These are phyloP conservation scores for Alisma plantagoaquatica DNA, from an alignment of 106 monocot genomes.

Conservation along the genomic window DNA sequence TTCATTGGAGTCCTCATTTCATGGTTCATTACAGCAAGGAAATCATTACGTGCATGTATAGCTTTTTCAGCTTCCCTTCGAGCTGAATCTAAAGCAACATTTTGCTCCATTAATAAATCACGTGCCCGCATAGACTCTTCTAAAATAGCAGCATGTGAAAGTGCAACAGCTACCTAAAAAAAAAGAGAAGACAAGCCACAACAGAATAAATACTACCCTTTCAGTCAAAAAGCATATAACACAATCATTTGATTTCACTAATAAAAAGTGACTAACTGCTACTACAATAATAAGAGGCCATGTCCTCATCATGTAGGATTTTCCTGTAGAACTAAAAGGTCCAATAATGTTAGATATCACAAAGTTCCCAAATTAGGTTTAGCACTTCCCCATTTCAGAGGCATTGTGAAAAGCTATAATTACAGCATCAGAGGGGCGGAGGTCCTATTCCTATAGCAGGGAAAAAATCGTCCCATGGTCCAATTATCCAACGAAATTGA, in stretches of 20 bases:
- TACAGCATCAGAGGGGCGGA: too few species aligned
- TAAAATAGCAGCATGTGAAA: slow-evolving; percentile 94
- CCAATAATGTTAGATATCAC: too few species aligned
- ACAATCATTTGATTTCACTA: neutral
- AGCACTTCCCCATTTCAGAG: too few species aligned
- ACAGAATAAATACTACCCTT: neutral
- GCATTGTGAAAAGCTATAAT: too few species aligned
- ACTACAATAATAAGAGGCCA: neutral
- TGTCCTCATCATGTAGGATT: too few species aligned
- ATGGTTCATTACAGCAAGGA: slow-evolving; percentile 94
- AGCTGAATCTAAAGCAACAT: slow-evolving; percentile 85
- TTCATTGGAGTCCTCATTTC: slow-evolving; percentile 90
- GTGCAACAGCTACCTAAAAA: slow-evolving; percentile 87
- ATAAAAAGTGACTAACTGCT: neutral
- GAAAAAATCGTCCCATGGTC: too few species aligned
- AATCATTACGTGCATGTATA: slow-evolving; percentile 88
- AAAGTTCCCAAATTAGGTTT: too few species aligned
- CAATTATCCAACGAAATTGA: too few species aligned
- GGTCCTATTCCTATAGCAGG: too few species aligned
- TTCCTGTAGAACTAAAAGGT: too few species aligned
- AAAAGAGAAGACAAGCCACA: neutral
- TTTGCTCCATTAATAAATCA: slow-evolving; percentile 88
- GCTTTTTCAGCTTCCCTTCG: slow-evolving; percentile 89
- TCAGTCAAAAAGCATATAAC: neutral
- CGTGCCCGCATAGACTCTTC: slow-evolving; percentile 97